Base-by-base conservation (phyloP, 164 flowering plant species). In the Chimonanthus salicifolius region DNA sequence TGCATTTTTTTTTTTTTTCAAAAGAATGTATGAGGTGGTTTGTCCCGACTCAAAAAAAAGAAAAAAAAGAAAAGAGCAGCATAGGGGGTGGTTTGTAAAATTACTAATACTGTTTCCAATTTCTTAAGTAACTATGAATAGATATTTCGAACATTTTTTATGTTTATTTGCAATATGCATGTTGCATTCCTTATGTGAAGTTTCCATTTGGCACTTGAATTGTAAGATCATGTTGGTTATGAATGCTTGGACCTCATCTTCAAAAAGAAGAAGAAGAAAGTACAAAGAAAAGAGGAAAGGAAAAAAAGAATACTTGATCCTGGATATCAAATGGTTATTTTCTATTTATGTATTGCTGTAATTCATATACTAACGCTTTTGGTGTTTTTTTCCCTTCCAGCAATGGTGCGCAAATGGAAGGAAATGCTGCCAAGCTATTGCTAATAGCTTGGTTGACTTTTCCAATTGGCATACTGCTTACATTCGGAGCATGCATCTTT, bases 401-500 rank as follows among this genome's bases (percentile, higher is more conserved):
- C 69, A 82, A 86, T 83, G 89, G 82, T 62, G 74, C 74, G 69
- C 81, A 82, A 66, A 50, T 51, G 45, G 88, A 80, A 72, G 92
- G 75, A 73, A 85, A 86, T 81, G 85, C 82, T 70, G 83, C 79
- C 49, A 86, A 84, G 78, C 76, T 90, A 58, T 66, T 90, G 81
- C 86, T 81, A 82, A 83, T 89, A 67, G 90, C 95, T 7, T 88
- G 93, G 93, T 68, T 85, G 74, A 82, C 87, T 76, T 65, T 90
- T 49, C 95, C 93, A 18, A 76, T 87, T 71, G 95, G 95, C 76
- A 66, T 86, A 71, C 3, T 81, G 76, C 62, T 87, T 70, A 88
- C 92, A 64, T 9, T 75, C 62, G 75, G 70, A 16, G 85, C 83
- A 64, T 85, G 87, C 60, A 0, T 65, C 33, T 71, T 80, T 62